Base-by-base conservation (phyloP, 495 filamentous ascomycete genomes). In the Talaromyces liani region DNA sequence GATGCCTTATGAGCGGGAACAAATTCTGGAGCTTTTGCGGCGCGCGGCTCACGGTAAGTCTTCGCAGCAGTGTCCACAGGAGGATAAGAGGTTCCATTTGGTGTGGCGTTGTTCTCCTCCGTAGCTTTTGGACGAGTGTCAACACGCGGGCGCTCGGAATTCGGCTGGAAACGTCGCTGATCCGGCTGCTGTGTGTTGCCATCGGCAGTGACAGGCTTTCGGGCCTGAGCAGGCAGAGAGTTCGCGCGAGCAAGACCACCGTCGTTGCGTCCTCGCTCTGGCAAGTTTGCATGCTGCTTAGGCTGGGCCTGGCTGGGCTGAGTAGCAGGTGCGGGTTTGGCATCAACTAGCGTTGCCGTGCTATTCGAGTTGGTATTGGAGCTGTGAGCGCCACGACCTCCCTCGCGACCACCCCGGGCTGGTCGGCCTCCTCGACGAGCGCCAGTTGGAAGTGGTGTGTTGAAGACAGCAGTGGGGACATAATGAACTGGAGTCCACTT, bases 401-500 rank as follows among this genome's bases (percentile, higher is more conserved):
- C 79, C 34, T 83, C 83, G 39, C 83, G 70, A 62, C 81, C 77
- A 69, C 84, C 85, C 55, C 81, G 81, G 58, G 75, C 73, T 65
- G 72, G 75, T 71, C 78, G 80, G 64, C 82, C 84, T 65, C 84
- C 86, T 72, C 89, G 81, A 14, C 85, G 83, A 53, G 81, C 82
- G 63, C 80, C 77, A n/a, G 81, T 70, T 6, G 91, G 90, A 39
- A 95, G 69, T 6, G 86, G 89, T 0, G 92, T 96, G 70, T 87
- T 87, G 73, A 93, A 96, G n/a, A 88, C 84, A 25, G 92, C 88
- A 49, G 80, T 87, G 2, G 90, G 92, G 1, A 87, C 87, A 68
- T 91, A 90, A 39, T 84, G 83, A 10, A 96, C 80, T 16, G 82
- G 79, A 31, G 82, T 84, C 90, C 90, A 90, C 63, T 86, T 87